Percentiles rank a stretch among this genome's conserved stretches.
phyloP scores from a whole-genome alignment of 148 eudicot genomes.

The Vaccinium myrtillus region DNA sequence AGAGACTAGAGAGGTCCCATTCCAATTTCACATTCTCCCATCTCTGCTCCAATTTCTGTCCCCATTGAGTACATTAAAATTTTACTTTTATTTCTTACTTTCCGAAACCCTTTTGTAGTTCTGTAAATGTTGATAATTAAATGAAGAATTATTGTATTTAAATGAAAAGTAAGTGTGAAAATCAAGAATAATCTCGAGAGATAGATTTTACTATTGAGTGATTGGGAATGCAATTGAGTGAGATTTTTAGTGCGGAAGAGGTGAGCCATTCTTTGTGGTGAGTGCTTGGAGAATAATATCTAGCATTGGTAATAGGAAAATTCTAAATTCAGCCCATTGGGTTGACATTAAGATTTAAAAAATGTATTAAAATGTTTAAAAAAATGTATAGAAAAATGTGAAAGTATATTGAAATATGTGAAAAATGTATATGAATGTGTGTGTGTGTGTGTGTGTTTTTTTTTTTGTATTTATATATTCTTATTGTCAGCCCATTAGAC shows the following conservation, averaged over 20 bases:
- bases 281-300: background rate
- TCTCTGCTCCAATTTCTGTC: background rate
- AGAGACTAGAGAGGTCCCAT: too few species aligned
- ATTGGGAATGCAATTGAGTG: background rate
- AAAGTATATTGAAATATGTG: too few species aligned
- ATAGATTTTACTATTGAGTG: background rate
- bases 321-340: too few species aligned
- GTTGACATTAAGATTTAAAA: too few species aligned
- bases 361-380: too few species aligned
- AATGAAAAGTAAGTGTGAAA: background rate
- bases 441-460: too few species aligned
- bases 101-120: background rate
- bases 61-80: background rate
- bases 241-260: background rate
- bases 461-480: too few species aligned
- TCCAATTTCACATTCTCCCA: background rate
- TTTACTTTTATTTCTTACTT: background rate
- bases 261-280: background rate
- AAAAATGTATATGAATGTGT: too few species aligned
- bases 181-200: background rate
- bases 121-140: background rate
- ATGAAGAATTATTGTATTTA: background rate
- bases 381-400: too few species aligned
- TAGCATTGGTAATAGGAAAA: background rate
- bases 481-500: too few species aligned